Evolutionary conservation across 257 asterid species (phyloP), one percentile per base, ranked within the genome.

Genomic region (Lavandula angustifolia): DNA sequence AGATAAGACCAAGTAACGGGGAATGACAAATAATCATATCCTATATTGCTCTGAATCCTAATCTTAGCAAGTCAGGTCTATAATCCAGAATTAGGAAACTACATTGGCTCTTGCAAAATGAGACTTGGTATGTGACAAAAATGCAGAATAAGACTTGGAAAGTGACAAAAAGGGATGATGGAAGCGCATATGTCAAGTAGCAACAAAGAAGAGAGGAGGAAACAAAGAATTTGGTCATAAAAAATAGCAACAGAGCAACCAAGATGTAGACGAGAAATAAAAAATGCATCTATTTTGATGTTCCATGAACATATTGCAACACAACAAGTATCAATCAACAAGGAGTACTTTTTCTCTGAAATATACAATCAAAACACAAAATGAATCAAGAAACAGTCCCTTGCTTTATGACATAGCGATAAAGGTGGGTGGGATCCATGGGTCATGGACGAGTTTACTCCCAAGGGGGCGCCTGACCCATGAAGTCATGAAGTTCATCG

Each of bases 181-280:
- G 62, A 70, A 12, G 33, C 66, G 22, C 44, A n/a, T 17, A 52
- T 17, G 33, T 46, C 60, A 51, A 57, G 27, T 40, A 44, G 43
- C 11, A 62, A 47, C 18, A 43, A 55, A 17, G 22, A 16, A 10
- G 43, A 43, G 9, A 6, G 16, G 43, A 12, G 9, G 16, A 4
- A 50, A 18, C 37, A 34, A 18, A 14, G 56, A 32, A 35, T 11
- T 9, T 52, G 70, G 52, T 61, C 56, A n/a, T 42, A 3, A 32
- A 37, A 9, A 31, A 11, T 32, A 66, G n/a, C 16, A 49, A 56
- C 38, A 22, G 6, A 22, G 35, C 0, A 1, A 34, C 42, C 40
- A 32, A 53, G 41, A 53, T 4, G 29, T 4, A 41, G 33, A 38
- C n/a, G 7, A 17, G 11, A 49, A 11, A 59, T 4, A n/a, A 35